phyloP scores from a whole-genome alignment of 2,329 filamentous ascomycete species.

The Aspergillus hortae region DNA sequence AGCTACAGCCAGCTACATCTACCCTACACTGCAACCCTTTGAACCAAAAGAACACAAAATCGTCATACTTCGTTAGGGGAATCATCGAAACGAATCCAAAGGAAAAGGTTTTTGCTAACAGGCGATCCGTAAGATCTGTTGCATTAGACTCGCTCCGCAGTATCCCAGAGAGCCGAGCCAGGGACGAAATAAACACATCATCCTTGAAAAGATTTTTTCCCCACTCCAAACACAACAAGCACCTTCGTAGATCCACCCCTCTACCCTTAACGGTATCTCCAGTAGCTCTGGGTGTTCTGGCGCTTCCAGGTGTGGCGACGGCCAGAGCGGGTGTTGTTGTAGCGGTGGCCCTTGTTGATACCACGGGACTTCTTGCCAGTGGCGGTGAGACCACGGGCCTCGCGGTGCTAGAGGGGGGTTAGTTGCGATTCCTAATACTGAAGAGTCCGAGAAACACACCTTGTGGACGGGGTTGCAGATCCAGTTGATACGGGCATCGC shows the following conservation, averaged over 20 bases:
- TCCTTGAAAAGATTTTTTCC: constrained; percentile 29
- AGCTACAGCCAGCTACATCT: neutral
- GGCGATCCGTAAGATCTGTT: constrained; percentile 33
- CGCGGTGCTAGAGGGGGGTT: constrained; percentile 67
- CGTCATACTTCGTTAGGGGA: constrained; percentile 38
- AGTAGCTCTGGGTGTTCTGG: constrained; percentile 98
- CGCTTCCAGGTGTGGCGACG: constrained; percentile 99
- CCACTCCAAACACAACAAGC: constrained; percentile 21
- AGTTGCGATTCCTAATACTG: neutral
- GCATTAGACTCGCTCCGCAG: constrained; percentile 34
- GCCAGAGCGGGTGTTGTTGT: constrained; percentile 96
- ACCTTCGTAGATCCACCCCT: constrained; percentile 24
- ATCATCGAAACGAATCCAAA: constrained; percentile 25
- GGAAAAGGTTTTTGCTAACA: constrained; percentile 38
- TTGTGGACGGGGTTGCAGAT: constrained; percentile 99
- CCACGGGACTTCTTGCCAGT: constrained; percentile 99
- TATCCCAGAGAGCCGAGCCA: constrained; percentile 27
- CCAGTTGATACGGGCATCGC: constrained; percentile 99
- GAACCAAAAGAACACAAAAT: constrained; percentile 19
- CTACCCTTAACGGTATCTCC: constrained; percentile 78
- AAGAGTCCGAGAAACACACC: constrained; percentile 32
- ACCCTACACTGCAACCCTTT: neutral
- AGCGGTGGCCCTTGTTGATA: constrained; percentile 98
- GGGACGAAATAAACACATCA: constrained; percentile 35
- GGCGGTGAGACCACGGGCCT: constrained; percentile 92